phyloP scores from a whole-genome alignment of 441 rosid species.

The Brassica balearica region DNA sequence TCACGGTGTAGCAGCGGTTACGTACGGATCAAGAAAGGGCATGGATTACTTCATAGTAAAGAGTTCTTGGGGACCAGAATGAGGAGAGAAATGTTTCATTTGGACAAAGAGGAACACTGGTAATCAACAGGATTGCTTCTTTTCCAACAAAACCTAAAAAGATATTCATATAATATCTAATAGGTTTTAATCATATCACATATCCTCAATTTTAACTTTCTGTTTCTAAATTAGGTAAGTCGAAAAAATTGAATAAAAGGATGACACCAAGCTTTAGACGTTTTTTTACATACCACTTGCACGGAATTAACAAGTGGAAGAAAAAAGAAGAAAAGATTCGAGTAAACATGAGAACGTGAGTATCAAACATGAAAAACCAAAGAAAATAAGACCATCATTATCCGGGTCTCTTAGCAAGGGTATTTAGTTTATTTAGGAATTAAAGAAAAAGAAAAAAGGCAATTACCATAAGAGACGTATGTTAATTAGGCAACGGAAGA shows the following conservation, averaged over 20 bases:
- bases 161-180: neutral
- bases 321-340: neutral
- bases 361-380: neutral
- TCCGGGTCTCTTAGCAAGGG: too few relatives aligned
- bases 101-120: too few relatives aligned
- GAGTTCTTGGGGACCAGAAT: too few relatives aligned
- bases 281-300: conserved; percentile 4
- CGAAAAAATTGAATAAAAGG: neutral
- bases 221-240: neutral
- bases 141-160: neutral
- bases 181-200: neutral
- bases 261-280: neutral
- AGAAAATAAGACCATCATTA: neutral
- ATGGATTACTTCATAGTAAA: too few relatives aligned
- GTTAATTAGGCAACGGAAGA: too few relatives aligned
- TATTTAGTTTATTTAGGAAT: too few relatives aligned
- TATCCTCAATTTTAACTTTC: neutral
- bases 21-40: too few relatives aligned
- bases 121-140: too few relatives aligned
- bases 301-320: neutral
- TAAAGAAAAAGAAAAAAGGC: too few relatives aligned
- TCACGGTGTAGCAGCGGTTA: too few relatives aligned
- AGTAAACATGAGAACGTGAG: neutral
- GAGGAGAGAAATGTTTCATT: too few relatives aligned
- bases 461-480: too few relatives aligned